Base-by-base conservation (phyloP, 192 early-diverging fungal species). In the Backusella westeae region DNA sequence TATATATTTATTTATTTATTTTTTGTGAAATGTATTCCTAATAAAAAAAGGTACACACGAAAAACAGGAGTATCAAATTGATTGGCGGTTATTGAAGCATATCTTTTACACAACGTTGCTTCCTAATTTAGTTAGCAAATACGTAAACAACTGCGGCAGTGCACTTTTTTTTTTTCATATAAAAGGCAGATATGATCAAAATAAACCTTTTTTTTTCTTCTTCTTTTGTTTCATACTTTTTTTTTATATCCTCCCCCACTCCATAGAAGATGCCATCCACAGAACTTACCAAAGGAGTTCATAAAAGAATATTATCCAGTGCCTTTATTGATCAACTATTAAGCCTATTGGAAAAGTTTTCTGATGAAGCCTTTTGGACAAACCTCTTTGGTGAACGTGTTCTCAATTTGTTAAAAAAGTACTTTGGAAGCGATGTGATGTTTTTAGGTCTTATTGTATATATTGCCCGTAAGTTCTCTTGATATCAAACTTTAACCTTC, bases 341-440 rank as follows among this genome's bases (percentile, higher is more conserved):
- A 4, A 44, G 29, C 0, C 15, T 75, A 44, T 26, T 75, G 10
- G 74, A 75, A 34, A 67, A 65, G 29, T 19, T 75, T 14, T 67
- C 74, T 3, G 74, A 75, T 67, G 74, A 75, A 44, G 0, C 74
- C 23, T 75, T 75, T 42, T 78, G 77, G 77, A 63, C 21, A 23
- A n/a, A 12, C 21, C 8, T 78, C 4, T n/a, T 78, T 34, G 77
- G 77, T 7, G 72, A 73, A 14, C 65, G 77, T 4, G 9, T 63
- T 10, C 56, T 74, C 7, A 49, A 41, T 17, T 5, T 78, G 8
- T 42, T 73, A n/a, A 74, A 68, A 2, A 66, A 67, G 1, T 78
- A 78, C n/a, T 34, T 78, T 52, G 67, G 66, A 12, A 78, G 46
- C 32, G 77, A 78, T 44, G 77, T 74, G 21, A 49, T 78, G 15